These are phyloP conservation scores for Aspergillaceae sp. DNA, from an alignment of 2,329 filamentous ascomycete species.

Conservation along the genomic window DNA sequence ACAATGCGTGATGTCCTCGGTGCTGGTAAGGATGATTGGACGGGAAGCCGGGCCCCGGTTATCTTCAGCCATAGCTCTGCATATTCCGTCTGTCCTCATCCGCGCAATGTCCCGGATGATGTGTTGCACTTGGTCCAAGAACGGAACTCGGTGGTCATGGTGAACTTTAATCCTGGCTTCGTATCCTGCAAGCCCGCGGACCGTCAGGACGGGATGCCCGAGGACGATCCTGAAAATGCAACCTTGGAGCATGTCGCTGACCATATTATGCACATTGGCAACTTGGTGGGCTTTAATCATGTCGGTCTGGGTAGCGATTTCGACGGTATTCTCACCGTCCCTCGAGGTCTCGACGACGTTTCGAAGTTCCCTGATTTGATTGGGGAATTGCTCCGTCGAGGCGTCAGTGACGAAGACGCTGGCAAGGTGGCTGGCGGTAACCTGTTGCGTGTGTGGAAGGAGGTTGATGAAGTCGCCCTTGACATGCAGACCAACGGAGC, in stretches of 20 bases:
- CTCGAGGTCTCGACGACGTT: constrained; percentile 73
- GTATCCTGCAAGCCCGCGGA: constrained; percentile 61
- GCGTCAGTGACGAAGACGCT: constrained; percentile 65
- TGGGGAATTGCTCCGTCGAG: constrained; percentile 62
- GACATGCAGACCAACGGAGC: constrained; percentile 53
- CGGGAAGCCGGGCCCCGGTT: constrained; percentile 67
- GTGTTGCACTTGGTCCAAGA: constrained; percentile 68
- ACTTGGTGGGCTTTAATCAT: constrained; percentile 74
- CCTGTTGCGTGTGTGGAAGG: constrained; percentile 72
- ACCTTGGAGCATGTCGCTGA: constrained; percentile 69
- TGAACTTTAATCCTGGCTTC: constrained; percentile 80
- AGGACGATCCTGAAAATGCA: constrained; percentile 57
- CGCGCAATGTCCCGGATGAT: constrained; percentile 81
- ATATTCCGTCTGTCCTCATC: constrained; percentile 72
- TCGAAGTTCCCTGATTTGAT: constrained; percentile 73
- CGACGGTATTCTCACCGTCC: constrained; percentile 57
- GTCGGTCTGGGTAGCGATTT: constrained; percentile 87
- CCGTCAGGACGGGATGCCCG: constrained; percentile 56
- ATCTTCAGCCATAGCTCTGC: constrained; percentile 87
- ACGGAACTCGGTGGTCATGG: constrained; percentile 72
- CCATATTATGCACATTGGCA: constrained; percentile 75
- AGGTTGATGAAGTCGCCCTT: constrained; percentile 63
- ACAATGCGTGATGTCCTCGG: constrained; percentile 80
- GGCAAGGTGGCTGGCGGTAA: constrained; percentile 72
- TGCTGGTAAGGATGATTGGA: constrained; percentile 51